Conservation (phyloP, 225 moss, liverwort and hornwort genomes). For the Marchantia paleacea region DNA sequence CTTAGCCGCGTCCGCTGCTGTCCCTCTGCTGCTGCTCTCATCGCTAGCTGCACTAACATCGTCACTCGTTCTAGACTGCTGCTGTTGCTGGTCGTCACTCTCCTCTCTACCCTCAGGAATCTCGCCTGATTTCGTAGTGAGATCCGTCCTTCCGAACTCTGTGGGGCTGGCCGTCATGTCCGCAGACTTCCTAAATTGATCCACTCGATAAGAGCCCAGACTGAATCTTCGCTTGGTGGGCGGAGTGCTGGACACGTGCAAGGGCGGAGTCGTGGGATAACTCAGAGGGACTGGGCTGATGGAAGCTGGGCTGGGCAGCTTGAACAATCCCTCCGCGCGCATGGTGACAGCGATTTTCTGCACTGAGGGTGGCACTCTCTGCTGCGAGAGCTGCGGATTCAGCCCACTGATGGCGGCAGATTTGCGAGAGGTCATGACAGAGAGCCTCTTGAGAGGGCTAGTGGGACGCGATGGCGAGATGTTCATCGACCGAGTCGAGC, state of each 20-base stretch:
- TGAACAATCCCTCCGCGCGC: constrained; percentile 38
- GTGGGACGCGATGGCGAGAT: constrained; percentile 30
- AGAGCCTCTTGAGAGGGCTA: constrained; percentile 42
- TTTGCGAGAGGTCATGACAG: constrained; percentile 32
- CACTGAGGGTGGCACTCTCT: constrained; percentile 19
- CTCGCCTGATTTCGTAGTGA: neutral
- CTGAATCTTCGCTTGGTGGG: constrained; percentile 1
- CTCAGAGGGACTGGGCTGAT: constrained; percentile 32
- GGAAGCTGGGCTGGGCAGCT: constrained; percentile 34
- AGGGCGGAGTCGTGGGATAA: neutral
- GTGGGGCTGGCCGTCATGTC: constrained; percentile 7
- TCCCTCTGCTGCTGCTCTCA: too few species aligned
- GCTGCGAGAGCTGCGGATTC: constrained; percentile 21
- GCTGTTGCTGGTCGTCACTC: neutral
- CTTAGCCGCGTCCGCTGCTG: neutral
- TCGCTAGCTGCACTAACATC: neutral
- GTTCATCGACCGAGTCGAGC: constrained; percentile 34
- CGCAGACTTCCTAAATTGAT: constrained; percentile 1
- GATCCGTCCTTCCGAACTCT: constrained; percentile 5
- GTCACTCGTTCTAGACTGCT: neutral
- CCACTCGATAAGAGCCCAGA: constrained; percentile 8
- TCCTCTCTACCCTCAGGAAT: constrained; percentile 4
- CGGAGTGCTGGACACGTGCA: neutral
- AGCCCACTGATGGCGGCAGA: constrained; percentile 20
- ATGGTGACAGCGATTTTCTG: constrained; percentile 37